Base-by-base conservation (phyloP, 2,329 filamentous ascomycete species). In the Ophiobolus disseminans region DNA sequence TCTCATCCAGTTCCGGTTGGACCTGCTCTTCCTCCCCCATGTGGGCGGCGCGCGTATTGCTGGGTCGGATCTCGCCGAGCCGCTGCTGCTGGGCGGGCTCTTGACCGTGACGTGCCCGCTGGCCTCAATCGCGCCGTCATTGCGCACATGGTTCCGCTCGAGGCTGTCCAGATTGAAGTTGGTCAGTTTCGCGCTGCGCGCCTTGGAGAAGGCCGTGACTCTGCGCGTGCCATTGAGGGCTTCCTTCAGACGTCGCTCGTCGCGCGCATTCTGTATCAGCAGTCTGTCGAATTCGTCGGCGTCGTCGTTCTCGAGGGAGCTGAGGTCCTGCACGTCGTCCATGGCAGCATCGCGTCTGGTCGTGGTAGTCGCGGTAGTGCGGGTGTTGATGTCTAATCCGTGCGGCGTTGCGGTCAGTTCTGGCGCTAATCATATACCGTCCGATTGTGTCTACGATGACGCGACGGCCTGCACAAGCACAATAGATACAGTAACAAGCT, bases 1-100 rank as follows among this genome's bases (percentile, higher is more conserved):
- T n/a, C 73, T 61, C 60, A 78, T 65, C 76, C 77, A 80, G 51
- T 76, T 68, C 19, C 68, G 66, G 36, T 62, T 69, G 8, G 67
- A 59, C 45, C 73, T 73, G 20, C 67, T 73, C 60, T 76, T 79
- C 45, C 76, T 63, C n/a, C 77, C 78, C 78, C 79, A 81, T 53
- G 73, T 65, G 31, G 70, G 61, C 28, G 78, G 79, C 48, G 75
- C 63, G 26, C 75, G 75, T 28, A 79, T 55, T 3, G 76, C 73
- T 19, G 76, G 76, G 45, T 78, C 76, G 21, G 72, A 75, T 21
- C 55, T 55, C 28, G 53, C 46, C 30, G 65, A 68, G 22, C 66
- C 73, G 40, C 60, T 71, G 60, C 74, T 75, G 58, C 72, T 72
- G 38, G 59, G 58, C 28, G 69, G 65, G 35, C 68, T 68, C 30